Conservation (phyloP, 2,329 filamentous ascomycete genomes). For the Diaporthe ampelina region DNA sequence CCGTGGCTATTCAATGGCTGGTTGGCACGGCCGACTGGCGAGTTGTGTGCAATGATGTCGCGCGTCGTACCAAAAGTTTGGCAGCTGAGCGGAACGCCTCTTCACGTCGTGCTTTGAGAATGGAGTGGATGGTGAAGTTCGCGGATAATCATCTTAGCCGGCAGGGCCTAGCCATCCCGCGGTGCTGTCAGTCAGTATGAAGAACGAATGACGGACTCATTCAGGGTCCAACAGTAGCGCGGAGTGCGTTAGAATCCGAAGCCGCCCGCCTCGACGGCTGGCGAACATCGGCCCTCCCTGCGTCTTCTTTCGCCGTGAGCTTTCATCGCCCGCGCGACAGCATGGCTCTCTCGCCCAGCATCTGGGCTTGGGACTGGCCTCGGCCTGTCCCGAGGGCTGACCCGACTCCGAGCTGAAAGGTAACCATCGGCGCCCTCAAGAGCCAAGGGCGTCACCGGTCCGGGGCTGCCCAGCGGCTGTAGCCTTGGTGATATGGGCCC, state of each 20-base stretch:
- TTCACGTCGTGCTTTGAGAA: background rate
- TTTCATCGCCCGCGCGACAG: slow-evolving; percentile 49
- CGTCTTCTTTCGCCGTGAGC: slow-evolving; percentile 51
- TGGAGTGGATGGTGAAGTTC: background rate
- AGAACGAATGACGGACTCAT: background rate
- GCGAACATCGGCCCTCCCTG: slow-evolving; percentile 51
- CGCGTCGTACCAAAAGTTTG: background rate
- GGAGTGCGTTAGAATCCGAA: slow-evolving; percentile 46
- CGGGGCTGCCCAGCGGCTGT: slow-evolving; percentile 68
- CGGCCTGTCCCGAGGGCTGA: slow-evolving; percentile 36
- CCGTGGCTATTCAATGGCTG: background rate
- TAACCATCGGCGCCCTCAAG: slow-evolving; percentile 61
- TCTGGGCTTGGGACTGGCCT: slow-evolving; percentile 42
- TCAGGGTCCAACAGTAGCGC: no score
- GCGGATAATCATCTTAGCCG: background rate
- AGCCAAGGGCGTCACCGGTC: slow-evolving; percentile 74
- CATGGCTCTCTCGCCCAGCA: slow-evolving; percentile 46
- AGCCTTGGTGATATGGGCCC: slow-evolving; percentile 63
- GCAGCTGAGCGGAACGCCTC: background rate
- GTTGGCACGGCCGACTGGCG: background rate
- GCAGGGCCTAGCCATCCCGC: background rate
- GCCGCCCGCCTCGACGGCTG: slow-evolving; percentile 50
- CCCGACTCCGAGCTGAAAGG: slow-evolving; percentile 45
- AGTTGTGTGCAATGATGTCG: background rate
- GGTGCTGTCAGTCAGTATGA: background rate